Conservation (phyloP, 345 rosid genomes). For the Lepidium didymum region DNA sequence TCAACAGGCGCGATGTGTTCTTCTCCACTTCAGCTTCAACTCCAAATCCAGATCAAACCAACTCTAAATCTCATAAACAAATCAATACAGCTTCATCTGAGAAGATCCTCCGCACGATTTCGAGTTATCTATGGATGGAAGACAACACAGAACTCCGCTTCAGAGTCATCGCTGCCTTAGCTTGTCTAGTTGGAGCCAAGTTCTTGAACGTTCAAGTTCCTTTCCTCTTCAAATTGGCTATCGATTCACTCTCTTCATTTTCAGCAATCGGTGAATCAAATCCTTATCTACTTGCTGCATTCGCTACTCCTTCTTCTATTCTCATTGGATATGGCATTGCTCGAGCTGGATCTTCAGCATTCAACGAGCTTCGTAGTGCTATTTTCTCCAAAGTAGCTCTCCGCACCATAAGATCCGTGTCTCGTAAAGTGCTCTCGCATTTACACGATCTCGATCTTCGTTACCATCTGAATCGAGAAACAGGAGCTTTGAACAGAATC, state of each 20-base stretch:
- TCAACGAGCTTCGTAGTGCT: conserved; percentile 83
- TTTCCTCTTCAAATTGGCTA: conserved; percentile 82
- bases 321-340: conserved; percentile 91
- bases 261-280: conserved; percentile 49
- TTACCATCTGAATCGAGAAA: conserved; percentile 91
- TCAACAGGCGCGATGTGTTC: conserved; percentile 33
- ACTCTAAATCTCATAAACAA: neutral
- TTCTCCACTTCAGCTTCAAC: conserved; percentile 39
- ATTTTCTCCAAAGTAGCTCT: conserved; percentile 85
- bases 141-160: conserved; percentile 72
- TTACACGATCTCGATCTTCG: conserved; percentile 77
- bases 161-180: conserved; percentile 71
- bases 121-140: conserved; percentile 72
- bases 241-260: conserved; percentile 68
- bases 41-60: conserved; percentile 19
- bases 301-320: conserved; percentile 76
- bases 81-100: conserved; percentile 9
- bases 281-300: conserved; percentile 48
- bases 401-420: conserved; percentile 71
- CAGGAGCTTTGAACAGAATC: conserved; percentile 80
- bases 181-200: conserved; percentile 75
- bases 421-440: conserved; percentile 87
- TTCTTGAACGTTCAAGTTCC: conserved; percentile 86
- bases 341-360: conserved; percentile 67
- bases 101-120: conserved; percentile 63